phyloP scores from a whole-genome alignment of 1,139 yeast genomes.

The Debaryomyces singareniensis region DNA sequence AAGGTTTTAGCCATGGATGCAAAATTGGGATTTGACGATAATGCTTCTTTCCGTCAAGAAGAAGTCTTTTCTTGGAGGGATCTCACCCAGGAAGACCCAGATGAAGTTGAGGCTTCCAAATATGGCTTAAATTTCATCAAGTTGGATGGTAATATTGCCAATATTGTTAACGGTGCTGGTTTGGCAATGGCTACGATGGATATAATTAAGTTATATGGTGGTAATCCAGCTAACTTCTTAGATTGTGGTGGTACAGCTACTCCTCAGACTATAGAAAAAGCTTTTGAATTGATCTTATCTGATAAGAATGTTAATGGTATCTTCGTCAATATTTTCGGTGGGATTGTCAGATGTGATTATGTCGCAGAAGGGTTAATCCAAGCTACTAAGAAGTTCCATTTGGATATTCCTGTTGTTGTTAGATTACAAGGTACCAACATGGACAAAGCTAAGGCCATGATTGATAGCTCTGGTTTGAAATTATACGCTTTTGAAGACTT shows the following conservation, averaged over 20 bases:
- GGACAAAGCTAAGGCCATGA: slow-evolving; percentile 82
- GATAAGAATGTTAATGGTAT: slow-evolving; percentile 91
- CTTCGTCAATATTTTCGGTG: slow-evolving; percentile 97
- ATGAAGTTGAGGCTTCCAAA: slow-evolving; percentile 87
- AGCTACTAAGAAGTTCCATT: slow-evolving; percentile 93
- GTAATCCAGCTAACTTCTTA: slow-evolving; percentile 97
- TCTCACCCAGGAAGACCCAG: slow-evolving; percentile 94
- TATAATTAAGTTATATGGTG: slow-evolving; percentile 96
- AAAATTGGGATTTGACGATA: slow-evolving; percentile 95
- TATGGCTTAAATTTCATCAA: slow-evolving; percentile 93
- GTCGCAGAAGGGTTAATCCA: slow-evolving; percentile 96
- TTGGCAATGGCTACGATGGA: slow-evolving; percentile 99
- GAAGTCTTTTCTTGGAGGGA: slow-evolving; percentile 98
- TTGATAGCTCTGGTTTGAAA: slow-evolving; percentile 85
- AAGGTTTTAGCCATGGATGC: slow-evolving; percentile 98
- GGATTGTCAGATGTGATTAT: slow-evolving; percentile 98
- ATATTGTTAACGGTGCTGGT: slow-evolving; percentile 99
- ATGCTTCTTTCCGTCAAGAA: slow-evolving; percentile 90
- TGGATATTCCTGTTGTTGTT: slow-evolving; percentile 91
- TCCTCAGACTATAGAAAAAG: slow-evolving; percentile 95
- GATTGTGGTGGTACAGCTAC: slow-evolving; percentile 99
- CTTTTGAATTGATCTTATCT: slow-evolving; percentile 86
- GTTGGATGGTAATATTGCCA: slow-evolving; percentile 97
- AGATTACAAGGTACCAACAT: slow-evolving; percentile 98
- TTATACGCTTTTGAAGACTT: slow-evolving; percentile 87